Conservation (phyloP, 139 green algal genomes). For the Tetratostichococcus sp. region DNA sequence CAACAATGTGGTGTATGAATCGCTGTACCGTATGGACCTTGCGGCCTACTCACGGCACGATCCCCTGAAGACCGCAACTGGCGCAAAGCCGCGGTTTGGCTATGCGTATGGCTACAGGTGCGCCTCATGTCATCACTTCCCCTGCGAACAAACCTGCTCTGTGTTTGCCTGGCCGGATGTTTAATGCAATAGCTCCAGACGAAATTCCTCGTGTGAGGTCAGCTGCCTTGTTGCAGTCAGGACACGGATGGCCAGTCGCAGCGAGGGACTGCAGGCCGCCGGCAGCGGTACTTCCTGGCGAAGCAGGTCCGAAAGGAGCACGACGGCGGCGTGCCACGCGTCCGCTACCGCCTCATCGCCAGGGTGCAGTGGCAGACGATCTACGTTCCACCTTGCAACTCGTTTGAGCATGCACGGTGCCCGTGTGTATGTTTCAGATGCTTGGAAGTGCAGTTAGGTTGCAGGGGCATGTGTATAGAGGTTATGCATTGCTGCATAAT, state of each 20-base stretch:
- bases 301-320: constrained; percentile 22
- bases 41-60: constrained; percentile 49
- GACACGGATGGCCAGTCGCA: neutral
- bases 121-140: no score
- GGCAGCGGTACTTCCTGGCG: constrained; percentile 37
- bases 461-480: no score
- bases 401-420: no score
- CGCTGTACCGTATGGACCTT: constrained; percentile 53
- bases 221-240: neutral
- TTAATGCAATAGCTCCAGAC: no score
- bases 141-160: no score
- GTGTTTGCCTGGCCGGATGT: no score
- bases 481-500: no score
- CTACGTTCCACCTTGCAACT: no score
- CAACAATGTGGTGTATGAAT: constrained; percentile 60
- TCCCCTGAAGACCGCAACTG: constrained; percentile 33
- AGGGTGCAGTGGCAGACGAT: neutral
- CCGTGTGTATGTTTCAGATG: no score
- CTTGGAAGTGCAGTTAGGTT: no score
- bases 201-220: no score
- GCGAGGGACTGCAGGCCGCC: neutral
- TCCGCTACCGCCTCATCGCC: constrained; percentile 3
- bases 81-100: constrained; percentile 8
- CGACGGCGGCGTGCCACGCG: constrained; percentile 2
- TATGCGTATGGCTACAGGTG: constrained; percentile 4